Conservation (phyloP, 768 basidiomycete species). For the Tricholoma hemisulphureum region DNA sequence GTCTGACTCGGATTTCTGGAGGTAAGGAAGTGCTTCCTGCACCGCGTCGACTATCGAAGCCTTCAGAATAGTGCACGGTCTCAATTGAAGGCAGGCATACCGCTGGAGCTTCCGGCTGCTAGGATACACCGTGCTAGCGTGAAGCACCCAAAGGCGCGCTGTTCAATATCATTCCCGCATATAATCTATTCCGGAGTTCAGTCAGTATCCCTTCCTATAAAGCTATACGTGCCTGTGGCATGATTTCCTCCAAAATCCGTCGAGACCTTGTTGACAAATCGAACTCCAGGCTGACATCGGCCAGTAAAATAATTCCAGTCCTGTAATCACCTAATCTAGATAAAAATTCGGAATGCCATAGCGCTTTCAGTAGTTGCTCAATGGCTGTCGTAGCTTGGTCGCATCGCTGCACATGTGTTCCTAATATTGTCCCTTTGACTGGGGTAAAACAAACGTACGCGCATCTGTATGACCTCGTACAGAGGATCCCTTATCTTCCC, state of each 20-base stretch:
- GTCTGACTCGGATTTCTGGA: constrained; percentile 65
- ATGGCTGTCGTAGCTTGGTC: constrained; percentile 63
- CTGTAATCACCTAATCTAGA: constrained; percentile 67
- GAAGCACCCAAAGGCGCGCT: constrained; percentile 72
- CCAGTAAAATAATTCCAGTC: constrained; percentile 66
- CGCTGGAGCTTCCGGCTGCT: constrained; percentile 46
- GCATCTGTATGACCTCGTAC: constrained; percentile 45
- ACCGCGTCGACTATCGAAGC: constrained; percentile 38
- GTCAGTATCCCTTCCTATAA: neutral
- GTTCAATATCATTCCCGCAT: constrained; percentile 69
- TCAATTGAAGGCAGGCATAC: constrained; percentile 31
- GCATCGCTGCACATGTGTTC: constrained; percentile 43
- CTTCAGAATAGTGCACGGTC: neutral
- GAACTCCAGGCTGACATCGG: constrained; percentile 77
- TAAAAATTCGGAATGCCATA: constrained; percentile 83
- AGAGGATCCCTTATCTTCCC: constrained; percentile 43
- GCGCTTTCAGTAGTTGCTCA: constrained; percentile 63
- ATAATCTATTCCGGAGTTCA: constrained; percentile 49
- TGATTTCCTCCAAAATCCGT: constrained; percentile 69
- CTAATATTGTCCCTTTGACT: neutral
- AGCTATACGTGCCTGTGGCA: constrained; percentile 64
- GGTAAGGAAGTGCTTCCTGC: constrained; percentile 57
- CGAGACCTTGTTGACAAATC: constrained; percentile 67
- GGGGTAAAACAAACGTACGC: constrained; percentile 32
- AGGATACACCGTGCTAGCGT: constrained; percentile 75